phyloP scores from a whole-genome alignment of 2,329 filamentous ascomycete species.

The Pochonia chlamydosporia region DNA sequence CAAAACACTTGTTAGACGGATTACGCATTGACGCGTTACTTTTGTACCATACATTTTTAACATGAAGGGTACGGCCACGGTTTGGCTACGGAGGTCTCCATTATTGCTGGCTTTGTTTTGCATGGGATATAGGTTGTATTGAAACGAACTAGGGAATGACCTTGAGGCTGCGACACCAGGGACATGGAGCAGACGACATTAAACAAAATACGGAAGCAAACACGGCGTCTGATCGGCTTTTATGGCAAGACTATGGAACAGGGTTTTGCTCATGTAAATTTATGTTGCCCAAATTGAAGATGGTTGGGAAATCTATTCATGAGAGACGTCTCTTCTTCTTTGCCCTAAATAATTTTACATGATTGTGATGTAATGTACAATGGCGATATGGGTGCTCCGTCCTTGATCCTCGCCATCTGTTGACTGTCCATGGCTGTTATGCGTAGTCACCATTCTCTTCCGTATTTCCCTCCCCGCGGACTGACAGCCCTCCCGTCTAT shows the following conservation, averaged over 20 bases:
- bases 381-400: constrained; percentile 2
- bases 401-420: too few species aligned
- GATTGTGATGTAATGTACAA: constrained; percentile 4
- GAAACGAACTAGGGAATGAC: not conserved
- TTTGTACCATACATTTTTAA: constrained; percentile 1
- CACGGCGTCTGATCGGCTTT: constrained; percentile 2
- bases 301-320: not conserved
- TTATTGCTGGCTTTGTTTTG: not conserved
- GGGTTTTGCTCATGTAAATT: not conserved
- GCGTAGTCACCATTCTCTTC: too few species aligned
- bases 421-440: too few species aligned
- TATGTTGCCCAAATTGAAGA: constrained; percentile 2
- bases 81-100: not conserved
- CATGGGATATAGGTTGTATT: not conserved
- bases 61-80: not conserved
- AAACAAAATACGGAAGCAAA: not conserved
- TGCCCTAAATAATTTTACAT: not conserved
- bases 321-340: not conserved
- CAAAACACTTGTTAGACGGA: not conserved
- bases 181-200: not conserved
- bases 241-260: not conserved
- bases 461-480: too few species aligned
- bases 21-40: not conserved
- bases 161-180: not conserved
- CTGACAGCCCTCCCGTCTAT: too few species aligned